Base-by-base conservation (phyloP, 495 filamentous ascomycete genomes). In the Glarea lozoyensis region DNA sequence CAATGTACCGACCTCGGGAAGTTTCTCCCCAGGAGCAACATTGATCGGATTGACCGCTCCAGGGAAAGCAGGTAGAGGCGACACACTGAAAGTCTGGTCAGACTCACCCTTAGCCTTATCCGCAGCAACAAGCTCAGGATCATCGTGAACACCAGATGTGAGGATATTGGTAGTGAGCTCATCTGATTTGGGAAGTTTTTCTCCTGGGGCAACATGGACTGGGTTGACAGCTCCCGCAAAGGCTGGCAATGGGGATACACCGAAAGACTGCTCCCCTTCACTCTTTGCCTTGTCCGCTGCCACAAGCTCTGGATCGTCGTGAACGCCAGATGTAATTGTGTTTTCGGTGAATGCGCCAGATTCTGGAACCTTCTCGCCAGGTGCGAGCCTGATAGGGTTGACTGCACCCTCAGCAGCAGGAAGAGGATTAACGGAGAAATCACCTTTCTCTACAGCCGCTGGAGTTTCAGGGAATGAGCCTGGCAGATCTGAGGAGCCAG, bases 401-500 rank as follows among this genome's bases (percentile, higher is more conserved):
- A 85, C 75, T 32, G 73, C 70, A 37, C 84, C 86, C 21, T 68
- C 73, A 17, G 87, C 79, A 27, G 90, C 88, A 7, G 89, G 89
- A 30, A 88, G 66, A 5, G 83, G 82, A 52, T 84, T 78, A 48
- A 90, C 76, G 37, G 70, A 72, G 59, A 86, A 71, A 22, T 72
- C 62, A 31, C 77, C 60, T 24, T 67, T 64, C 49, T 66, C 62
- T 17, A 36, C 36, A 24, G 53, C 60, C 39, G 65, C 68, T 54
- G 88, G 86, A 0, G 86, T 90, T 48, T 83, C 79, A 7, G 86
- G 86, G 59, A 90, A 94, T 18, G 73, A 70, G 29, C 89, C 90
- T 6, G 88, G 90, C 18, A 86, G 42, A 31, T 67, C 67, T 17
- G 52, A 48, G 10, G 52, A 48, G 17, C 43, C 23, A 15, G 27